Conservation (phyloP, 2,329 filamentous ascomycete species). For the Blastomyces emzantsi region DNA sequence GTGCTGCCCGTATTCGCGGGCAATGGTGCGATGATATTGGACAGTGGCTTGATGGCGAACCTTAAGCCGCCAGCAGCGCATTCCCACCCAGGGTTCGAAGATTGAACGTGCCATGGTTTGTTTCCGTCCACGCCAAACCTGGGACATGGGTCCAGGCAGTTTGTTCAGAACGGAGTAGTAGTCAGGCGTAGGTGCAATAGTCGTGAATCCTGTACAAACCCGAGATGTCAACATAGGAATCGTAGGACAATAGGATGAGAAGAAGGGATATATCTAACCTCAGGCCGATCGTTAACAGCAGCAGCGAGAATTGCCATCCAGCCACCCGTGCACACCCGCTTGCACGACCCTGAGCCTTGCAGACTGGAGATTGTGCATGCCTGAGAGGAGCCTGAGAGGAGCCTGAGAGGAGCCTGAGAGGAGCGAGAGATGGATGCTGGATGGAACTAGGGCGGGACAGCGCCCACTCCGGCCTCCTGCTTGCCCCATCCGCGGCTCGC, state of each 20-base stretch:
- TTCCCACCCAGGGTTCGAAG: neutral
- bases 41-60: neutral
- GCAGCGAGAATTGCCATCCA: neutral
- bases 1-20: neutral
- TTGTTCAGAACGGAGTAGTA: no score
- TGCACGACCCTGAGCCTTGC: neutral
- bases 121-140: neutral
- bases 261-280: neutral
- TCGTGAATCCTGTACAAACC: neutral
- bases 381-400: neutral
- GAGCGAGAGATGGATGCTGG: neutral
- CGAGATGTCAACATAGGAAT: neutral
- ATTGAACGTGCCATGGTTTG: neutral
- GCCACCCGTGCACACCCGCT: neutral
- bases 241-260: neutral
- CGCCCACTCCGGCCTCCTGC: neutral
- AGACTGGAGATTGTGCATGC: neutral
- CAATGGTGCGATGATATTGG: neutral
- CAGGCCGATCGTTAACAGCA: neutral
- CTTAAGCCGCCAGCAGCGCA: neutral
- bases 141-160: neutral
- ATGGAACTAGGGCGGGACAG: neutral
- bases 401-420: no score
- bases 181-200: neutral
- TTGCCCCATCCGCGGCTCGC: neutral